Evolutionary conservation across 1,284 basidiomycete genomes (phyloP), one percentile per base, ranked within the genome.

Genomic region (Grifola frondosa): DNA sequence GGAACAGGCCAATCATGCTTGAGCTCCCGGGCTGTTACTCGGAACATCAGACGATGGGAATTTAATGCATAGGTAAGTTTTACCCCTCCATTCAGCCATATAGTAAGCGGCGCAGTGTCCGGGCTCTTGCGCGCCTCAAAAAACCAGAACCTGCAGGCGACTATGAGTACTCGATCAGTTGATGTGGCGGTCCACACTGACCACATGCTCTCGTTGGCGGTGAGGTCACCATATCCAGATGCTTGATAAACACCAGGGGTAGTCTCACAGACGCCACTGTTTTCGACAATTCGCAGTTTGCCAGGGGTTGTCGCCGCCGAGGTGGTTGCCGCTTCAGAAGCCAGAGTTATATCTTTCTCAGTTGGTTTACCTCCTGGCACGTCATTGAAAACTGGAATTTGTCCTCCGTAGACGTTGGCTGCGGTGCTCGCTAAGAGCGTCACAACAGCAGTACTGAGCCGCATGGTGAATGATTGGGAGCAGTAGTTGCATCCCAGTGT

Each of bases 1-100:
- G 80, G 52, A 85, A 73, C 13, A 85, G 66, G n/a, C 83, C 82
- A 33, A 83, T 73, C 77, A 83, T 81, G 38, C 75, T 78, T 3
- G 77, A 82, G 48, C 72, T 77, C 45, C 81, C 83, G 4, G 81
- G 78, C 72, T 69, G 67, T 43, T n/a, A n/a, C n/a, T n/a, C 30
- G 28, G 25, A 13, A 37, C n/a, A 6, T 36, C n/a, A 40, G 16
- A 23, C 31, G n/a, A 5, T 25, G 11, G 25, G 19, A 5, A 30
- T 10, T 9, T 16, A 13, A 1, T 25, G n/a, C 13, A 30, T 30
- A 26, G 3, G 29, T 11, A 25, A 22, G 22, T 8, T 33, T 11
- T 16, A 41, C 40, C 25, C 30, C 40, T 5, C 40, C 40, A 12
- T 41, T 32, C 17, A 83, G 73, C 80, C 80, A 84, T 23, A 82